These are phyloP conservation scores for Leccinum longicurvipes DNA, from an alignment of 768 basidiomycete species.

Conservation along the genomic window DNA sequence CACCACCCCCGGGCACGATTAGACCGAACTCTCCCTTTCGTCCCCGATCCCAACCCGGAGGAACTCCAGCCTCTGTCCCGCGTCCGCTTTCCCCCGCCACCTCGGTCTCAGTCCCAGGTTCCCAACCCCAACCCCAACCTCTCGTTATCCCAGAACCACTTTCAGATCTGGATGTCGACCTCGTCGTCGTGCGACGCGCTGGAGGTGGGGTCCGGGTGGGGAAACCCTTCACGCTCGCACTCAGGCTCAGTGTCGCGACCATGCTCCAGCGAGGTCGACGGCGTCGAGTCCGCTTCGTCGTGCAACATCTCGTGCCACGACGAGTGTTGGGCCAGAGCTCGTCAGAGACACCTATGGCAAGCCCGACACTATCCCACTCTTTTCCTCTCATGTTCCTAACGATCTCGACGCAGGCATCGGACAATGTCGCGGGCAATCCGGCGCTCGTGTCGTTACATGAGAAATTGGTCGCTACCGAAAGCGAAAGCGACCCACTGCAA, in stretches of 20 bases:
- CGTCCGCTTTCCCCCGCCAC: conserved; percentile 34
- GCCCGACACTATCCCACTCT: conserved; percentile 3
- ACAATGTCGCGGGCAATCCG: conserved; percentile 4
- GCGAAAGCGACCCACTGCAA: conserved; percentile 7
- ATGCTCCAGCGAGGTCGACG: conserved; percentile 33
- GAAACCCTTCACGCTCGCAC: conserved; percentile 56
- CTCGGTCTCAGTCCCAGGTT: conserved; percentile 13
- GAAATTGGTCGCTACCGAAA: background rate
- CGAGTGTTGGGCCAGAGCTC: conserved; percentile 18
- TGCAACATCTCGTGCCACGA: conserved; percentile 62
- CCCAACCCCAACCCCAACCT: conserved; percentile 18
- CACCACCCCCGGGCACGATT: conserved; percentile 50
- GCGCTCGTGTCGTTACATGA: conserved; percentile 15
- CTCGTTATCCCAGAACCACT: conserved; percentile 16
- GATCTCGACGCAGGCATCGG: conserved; percentile 4
- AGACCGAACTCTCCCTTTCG: conserved; percentile 43
- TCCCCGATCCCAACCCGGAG: conserved; percentile 27
- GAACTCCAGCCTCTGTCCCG: conserved; percentile 21
- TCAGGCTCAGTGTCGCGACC: conserved; percentile 52
- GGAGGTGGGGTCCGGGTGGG: conserved; percentile 45
- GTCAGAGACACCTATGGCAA: conserved; percentile 4
- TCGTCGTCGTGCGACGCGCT: conserved; percentile 51
- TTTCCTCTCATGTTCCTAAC: conserved; percentile 5
- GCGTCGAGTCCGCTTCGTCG: conserved; percentile 49
- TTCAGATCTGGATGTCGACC: conserved; percentile 53